phyloP scores from a whole-genome alignment of 306 rosid species.

The Vigna unguiculata region DNA sequence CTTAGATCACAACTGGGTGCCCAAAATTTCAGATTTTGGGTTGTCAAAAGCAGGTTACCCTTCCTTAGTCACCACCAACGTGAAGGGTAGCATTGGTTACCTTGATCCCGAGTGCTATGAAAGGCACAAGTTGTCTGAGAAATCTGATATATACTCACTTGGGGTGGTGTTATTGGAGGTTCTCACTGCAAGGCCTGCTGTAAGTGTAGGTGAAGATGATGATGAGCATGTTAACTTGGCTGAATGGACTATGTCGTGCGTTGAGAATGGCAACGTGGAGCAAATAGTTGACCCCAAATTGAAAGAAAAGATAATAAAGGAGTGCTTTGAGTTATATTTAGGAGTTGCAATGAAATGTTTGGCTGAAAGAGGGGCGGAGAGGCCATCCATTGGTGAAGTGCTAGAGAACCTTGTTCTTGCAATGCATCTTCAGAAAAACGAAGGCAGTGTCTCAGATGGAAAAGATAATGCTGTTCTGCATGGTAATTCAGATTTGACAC shows the following conservation, averaged over 20 bases:
- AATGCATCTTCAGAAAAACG: constrained; percentile 56
- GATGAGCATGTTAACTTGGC: constrained; percentile 48
- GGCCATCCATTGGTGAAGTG: constrained; percentile 63
- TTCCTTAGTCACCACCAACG: constrained; percentile 32
- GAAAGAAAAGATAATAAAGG: constrained; percentile 38
- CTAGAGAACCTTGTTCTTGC: constrained; percentile 50
- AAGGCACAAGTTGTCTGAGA: constrained; percentile 42
- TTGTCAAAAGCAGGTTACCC: constrained; percentile 48
- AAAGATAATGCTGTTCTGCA: constrained; percentile 19
- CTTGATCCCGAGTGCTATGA: constrained; percentile 52
- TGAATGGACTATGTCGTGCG: constrained; percentile 48
- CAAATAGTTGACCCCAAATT: constrained; percentile 54
- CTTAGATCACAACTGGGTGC: constrained; percentile 46
- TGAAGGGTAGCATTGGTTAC: constrained; percentile 56
- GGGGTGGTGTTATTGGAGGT: constrained; percentile 56
- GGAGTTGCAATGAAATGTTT: constrained; percentile 59
- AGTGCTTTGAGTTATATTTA: constrained; percentile 50
- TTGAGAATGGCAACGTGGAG: constrained; percentile 34
- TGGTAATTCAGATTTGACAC: constrained; percentile 52
- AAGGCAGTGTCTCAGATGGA: background rate
- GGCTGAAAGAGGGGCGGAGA: constrained; percentile 50
- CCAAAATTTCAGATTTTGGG: constrained; percentile 59
- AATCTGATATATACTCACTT: constrained; percentile 58
- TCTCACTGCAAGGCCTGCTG: constrained; percentile 47
- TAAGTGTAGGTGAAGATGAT: constrained; percentile 33